Evolutionary conservation across 306 rosid species (phyloP).

Genomic region (Vigna trinervia): DNA sequence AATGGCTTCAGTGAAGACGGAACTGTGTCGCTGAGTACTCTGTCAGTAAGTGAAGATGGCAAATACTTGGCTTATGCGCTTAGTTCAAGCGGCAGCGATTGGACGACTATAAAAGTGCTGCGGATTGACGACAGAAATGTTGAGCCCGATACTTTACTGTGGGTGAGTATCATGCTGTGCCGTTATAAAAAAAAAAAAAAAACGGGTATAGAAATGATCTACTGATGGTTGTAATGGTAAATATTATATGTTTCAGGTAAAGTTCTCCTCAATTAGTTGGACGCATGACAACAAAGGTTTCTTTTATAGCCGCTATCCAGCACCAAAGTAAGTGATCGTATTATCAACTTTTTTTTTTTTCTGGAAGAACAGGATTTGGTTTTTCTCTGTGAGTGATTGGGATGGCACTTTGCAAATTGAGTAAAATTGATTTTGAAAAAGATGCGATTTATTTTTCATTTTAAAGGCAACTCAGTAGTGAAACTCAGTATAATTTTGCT

Average conservation of each 20-base stretch:
- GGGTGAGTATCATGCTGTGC: conserved; percentile 65
- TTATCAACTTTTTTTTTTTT: conserved; percentile 9
- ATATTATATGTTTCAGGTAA: conserved; percentile 66
- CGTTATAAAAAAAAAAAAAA: background rate
- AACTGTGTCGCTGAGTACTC: conserved; percentile 69
- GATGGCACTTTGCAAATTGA: background rate
- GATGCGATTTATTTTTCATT: background rate
- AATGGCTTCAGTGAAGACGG: conserved; percentile 88
- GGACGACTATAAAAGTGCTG: conserved; percentile 83
- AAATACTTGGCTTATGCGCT: conserved; percentile 84
- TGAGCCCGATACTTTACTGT: conserved; percentile 72
- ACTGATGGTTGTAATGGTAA: conserved; percentile 6
- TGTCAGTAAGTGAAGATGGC: conserved; percentile 79
- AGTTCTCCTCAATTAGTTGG: conserved; percentile 85
- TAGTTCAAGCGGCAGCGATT: conserved; percentile 92
- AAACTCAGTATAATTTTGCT: too few species aligned
- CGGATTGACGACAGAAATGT: conserved; percentile 66
- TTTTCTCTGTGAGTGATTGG: background rate
- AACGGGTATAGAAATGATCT: background rate
- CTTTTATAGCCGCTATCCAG: conserved; percentile 94
- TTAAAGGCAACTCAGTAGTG: too few species aligned
- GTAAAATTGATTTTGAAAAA: background rate
- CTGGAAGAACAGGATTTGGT: background rate
- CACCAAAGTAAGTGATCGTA: conserved; percentile 76
- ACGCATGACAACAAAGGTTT: conserved; percentile 90